phyloP scores from a whole-genome alignment of 1,284 basidiomycete species.

The Ustilago nuda region DNA sequence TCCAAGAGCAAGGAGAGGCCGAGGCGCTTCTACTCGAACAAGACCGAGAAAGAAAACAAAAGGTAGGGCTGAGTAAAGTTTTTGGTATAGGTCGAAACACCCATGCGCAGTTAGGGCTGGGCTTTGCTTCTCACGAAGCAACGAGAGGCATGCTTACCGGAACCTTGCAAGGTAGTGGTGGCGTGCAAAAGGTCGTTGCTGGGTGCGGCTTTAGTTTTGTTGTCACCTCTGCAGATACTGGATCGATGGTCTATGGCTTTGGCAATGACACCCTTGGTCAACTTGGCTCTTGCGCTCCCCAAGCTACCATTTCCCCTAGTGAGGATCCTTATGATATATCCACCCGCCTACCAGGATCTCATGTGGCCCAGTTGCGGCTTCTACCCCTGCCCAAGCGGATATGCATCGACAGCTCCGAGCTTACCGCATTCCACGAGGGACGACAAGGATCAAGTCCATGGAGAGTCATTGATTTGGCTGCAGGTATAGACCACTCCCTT shows the following conservation, averaged over 20 bases:
- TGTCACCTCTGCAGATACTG: background rate
- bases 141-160: constrained; percentile 45
- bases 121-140: constrained; percentile 40
- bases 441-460: background rate
- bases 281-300: constrained; percentile 14
- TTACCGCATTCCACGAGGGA: background rate
- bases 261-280: constrained; percentile 46
- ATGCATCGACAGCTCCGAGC: background rate
- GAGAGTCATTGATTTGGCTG: constrained; percentile 8
- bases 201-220: constrained; percentile 29
- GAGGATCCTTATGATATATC: constrained; percentile 38
- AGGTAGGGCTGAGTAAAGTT: constrained; percentile 15
- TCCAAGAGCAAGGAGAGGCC: background rate
- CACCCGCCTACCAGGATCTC: background rate
- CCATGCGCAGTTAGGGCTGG: constrained; percentile 41
- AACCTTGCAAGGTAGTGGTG: constrained; percentile 8
- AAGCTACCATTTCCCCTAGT: background rate
- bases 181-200: constrained; percentile 8
- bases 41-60: background rate
- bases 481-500: constrained; percentile 38
- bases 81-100: constrained; percentile 43
- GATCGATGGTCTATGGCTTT: constrained; percentile 11
- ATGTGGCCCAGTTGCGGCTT: constrained; percentile 16
- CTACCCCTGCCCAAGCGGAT: constrained; percentile 27
- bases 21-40: constrained; percentile 12